Evolutionary conservation across 352 stramenopile species (phyloP).

Genomic region (Phytophthora brassicae): DNA sequence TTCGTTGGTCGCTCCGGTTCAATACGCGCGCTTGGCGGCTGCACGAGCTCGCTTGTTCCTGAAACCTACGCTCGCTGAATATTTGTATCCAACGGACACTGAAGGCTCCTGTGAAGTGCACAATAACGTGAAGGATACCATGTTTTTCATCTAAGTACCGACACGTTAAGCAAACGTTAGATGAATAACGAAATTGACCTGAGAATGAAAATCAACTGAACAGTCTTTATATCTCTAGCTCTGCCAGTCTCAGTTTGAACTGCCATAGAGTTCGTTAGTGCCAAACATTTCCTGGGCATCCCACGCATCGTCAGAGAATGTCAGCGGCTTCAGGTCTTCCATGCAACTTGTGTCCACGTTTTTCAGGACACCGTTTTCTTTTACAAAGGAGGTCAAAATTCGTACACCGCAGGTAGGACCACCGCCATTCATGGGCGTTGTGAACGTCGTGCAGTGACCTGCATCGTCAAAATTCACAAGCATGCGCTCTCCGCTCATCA

Average conservation of each 20-base stretch:
- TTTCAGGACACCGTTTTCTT: slow-evolving; percentile 48
- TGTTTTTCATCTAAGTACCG: no score
- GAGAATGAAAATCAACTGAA: slow-evolving; percentile 14
- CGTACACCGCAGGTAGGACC: slow-evolving; percentile 60
- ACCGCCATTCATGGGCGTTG: slow-evolving; percentile 50
- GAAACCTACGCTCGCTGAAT: no score
- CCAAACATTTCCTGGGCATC: slow-evolving; percentile 45
- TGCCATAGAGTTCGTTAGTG: slow-evolving; percentile 41
- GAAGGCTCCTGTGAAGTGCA: no score
- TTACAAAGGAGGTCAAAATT: slow-evolving; percentile 72
- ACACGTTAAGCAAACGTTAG: no score
- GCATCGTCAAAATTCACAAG: slow-evolving; percentile 72
- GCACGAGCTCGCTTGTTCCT: no score
- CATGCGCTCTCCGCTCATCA: slow-evolving; percentile 52
- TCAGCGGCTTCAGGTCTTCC: slow-evolving; percentile 50
- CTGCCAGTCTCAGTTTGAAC: slow-evolving; percentile 21
- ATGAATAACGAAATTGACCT: no score
- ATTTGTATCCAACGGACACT: no score
- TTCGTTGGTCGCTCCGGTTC: slow-evolving; percentile 63
- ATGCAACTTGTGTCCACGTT: slow-evolving; percentile 75
- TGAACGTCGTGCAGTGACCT: slow-evolving; percentile 79
- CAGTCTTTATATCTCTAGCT: slow-evolving; percentile 7
- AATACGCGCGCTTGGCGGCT: slow-evolving; percentile 68
- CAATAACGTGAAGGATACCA: no score
- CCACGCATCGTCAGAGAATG: slow-evolving; percentile 38